Base-by-base conservation (phyloP, 2,329 filamentous ascomycete genomes). In the Alternaria metachromatica region DNA sequence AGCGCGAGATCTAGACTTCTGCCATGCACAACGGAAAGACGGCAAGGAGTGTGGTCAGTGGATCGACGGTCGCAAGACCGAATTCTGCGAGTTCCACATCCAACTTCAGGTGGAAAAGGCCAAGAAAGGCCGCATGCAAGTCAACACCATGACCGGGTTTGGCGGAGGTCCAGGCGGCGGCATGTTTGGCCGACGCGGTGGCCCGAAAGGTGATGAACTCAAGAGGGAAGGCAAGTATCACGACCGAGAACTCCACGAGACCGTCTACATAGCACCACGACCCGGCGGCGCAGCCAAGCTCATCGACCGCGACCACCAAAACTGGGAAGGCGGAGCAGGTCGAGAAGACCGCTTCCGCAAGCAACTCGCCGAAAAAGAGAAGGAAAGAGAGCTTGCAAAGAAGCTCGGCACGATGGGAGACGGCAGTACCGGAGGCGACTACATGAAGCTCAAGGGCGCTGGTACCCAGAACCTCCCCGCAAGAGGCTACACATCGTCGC, bases 11-110 rank as follows among this genome's bases (percentile, higher is more conserved):
- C 83, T 99, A 3, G 94, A 92, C 1, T 97, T 91, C 77, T 99
- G 96, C 81, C 93, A 94, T 76, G 89, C 90, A 7, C 83, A 93
- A 67, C 93, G 92, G 77, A 95, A 92, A 74, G 93, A 97, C 76
- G 95, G 96, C 43, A 87, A 92, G 60, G 82, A 87, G 50, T 99
- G 96, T 79, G 89, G 87, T 33, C 83, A 87, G 26, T 99, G 96
- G 96, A 86, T 99, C 63, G 95, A 99, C 79, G 89, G 88, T 68
- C 89, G 93, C 57, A 92, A 94, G 72, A 97, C 94, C 0, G 90
- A 97, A 72, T 93, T 92, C 77, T 99, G 96, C 81, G 94, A 97
- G 68, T 99, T 91, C 71, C 96, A 99, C 80, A 89, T 97, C 69
- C 94, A 96, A 71, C 84, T 93, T 25, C 90, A 93, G 25, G 83